Evolutionary conservation across 495 filamentous ascomycete species (phyloP), one percentile per base, ranked within the genome.

Genomic region (Margaritispora aquatica): DNA sequence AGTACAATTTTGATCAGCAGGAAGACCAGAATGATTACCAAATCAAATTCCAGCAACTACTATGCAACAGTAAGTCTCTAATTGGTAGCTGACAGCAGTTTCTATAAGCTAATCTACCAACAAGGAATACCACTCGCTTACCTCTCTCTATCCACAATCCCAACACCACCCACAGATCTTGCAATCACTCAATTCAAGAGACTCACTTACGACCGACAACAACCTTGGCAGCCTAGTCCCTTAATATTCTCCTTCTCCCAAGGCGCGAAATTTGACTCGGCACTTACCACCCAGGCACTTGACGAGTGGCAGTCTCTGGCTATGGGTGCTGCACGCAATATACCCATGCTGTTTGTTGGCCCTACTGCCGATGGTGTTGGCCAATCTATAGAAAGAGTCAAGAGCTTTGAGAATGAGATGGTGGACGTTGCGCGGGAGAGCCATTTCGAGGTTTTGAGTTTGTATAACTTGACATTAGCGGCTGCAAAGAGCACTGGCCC

Each of bases 401-500:
- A 58, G 22, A 5, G 31, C 4, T 63, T 44, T 51, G 74, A 19
- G 58, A 70, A 34, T 60, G 63, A 75, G 55, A 70, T 75, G 19
- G 61, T 61, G 21, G 65, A 69, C 38, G 70, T 73, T 26, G 74
- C 75, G 2, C 69, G 62, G 27, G 55, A 57, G 4, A 68, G 70
- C 53, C 71, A 73, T 19, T 65, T 80, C 44, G 77, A 80, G 54
- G 61, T 70, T 8, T 55, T 81, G 47, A 73, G 73, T 13, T 71
- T 81, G 71, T 79, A 75, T 57, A 80, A 80, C 64, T 57, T 74
- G 23, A 81, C 78, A 0, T 54, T 79, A 44, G 75, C 78, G 60
- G 75, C 73, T 34, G 29, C 7, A 2, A 65, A 64, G 8, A 76
- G 71, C 50, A 73, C 64, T 65, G 74, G 77, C 68, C 76, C 76